Percentiles rank a stretch among this genome's conserved stretches.
These are phyloP conservation scores for Kwoniella shandongensis DNA, from an alignment of 768 basidiomycete species.

Conservation along the genomic window DNA sequence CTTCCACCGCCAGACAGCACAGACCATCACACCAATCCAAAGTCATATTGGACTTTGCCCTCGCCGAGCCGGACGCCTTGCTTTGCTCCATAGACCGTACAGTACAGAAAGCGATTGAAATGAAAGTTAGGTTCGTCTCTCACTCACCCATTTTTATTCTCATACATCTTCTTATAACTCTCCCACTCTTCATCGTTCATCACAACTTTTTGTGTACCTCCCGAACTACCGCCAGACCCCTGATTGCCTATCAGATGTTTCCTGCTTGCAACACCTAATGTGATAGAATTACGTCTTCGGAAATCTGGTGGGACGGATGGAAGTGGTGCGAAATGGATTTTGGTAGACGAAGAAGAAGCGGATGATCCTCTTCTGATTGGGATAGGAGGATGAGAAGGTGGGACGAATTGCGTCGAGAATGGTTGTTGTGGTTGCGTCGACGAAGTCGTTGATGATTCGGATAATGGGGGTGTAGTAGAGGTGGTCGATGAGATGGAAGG, in stretches of 20 bases:
- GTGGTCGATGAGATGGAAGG: slow-evolving; percentile 11
- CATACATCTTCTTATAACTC: slow-evolving; percentile 38
- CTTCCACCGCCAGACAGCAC: too few relatives aligned
- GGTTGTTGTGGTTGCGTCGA: slow-evolving; percentile 51
- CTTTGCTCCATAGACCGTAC: too few relatives aligned
- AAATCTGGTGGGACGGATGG: slow-evolving; percentile 43
- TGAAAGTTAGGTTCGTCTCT: neutral
- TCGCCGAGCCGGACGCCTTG: too few relatives aligned
- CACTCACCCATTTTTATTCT: slow-evolving; percentile 24
- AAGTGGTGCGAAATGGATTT: slow-evolving; percentile 44
- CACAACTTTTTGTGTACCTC: slow-evolving; percentile 20
- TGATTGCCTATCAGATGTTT: slow-evolving; percentile 35
- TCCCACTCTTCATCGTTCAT: slow-evolving; percentile 49
- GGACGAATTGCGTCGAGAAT: slow-evolving; percentile 6
- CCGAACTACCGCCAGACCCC: neutral
- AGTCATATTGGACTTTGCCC: too few relatives aligned
- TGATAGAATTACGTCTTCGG: slow-evolving; percentile 42
- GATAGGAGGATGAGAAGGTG: neutral
- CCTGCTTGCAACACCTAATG: slow-evolving; percentile 47
- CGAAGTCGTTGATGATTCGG: slow-evolving; percentile 40
- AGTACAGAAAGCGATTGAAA: neutral
- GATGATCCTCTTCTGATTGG: slow-evolving; percentile 2
- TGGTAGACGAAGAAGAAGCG: slow-evolving; percentile 1
- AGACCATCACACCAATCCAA: too few relatives aligned
- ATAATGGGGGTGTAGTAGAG: slow-evolving; percentile 14